A percentile compares a stretch with the other conserved stretches of the same genome.
Conservation (phyloP, 805 yeast genomes). For the Zygosaccharomyces gambellarensis region DNA sequence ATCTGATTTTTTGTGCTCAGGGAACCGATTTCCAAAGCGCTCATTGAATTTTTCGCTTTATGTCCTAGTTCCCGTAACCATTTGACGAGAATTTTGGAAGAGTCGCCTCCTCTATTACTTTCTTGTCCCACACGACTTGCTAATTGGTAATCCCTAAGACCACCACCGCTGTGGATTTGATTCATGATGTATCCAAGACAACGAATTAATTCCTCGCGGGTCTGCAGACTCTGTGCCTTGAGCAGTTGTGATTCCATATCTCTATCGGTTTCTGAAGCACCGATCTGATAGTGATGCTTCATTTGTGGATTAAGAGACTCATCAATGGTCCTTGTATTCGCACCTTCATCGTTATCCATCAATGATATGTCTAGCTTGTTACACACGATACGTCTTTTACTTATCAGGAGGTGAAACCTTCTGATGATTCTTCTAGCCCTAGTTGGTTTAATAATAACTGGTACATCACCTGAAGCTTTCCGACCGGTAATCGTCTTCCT, state of each 20-base stretch:
- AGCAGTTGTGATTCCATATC: slow-evolving; percentile 14
- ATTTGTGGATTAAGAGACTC: background rate
- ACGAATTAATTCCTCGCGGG: slow-evolving; percentile 13
- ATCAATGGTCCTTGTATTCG: background rate
- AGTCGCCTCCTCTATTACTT: slow-evolving; percentile 79
- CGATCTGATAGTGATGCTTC: slow-evolving; percentile 12
- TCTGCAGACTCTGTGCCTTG: slow-evolving; percentile 15
- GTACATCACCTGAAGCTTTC: slow-evolving; percentile 28
- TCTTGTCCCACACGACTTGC: slow-evolving; percentile 88
- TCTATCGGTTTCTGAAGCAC: background rate
- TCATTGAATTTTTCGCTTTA: slow-evolving; percentile 11
- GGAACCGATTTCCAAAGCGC: slow-evolving; percentile 81
- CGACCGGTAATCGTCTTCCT: slow-evolving; percentile 36
- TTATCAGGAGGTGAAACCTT: slow-evolving; percentile 66
- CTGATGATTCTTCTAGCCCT: slow-evolving; percentile 73
- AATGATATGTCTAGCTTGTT: slow-evolving; percentile 25
- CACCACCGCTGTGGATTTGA: slow-evolving; percentile 66
- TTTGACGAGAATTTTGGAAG: slow-evolving; percentile 71
- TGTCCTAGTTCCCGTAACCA: slow-evolving; percentile 51
- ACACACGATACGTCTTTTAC: slow-evolving; percentile 45
- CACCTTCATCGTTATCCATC: slow-evolving; percentile 9
- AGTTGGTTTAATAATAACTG: slow-evolving; percentile 52
- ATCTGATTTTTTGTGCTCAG: slow-evolving; percentile 64
- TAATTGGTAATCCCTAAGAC: slow-evolving; percentile 69
- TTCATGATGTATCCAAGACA: slow-evolving; percentile 52